Evolutionary conservation across 495 filamentous ascomycete genomes (phyloP), one percentile per base, ranked within the genome.

Genomic region (Penicillium antarcticum): DNA sequence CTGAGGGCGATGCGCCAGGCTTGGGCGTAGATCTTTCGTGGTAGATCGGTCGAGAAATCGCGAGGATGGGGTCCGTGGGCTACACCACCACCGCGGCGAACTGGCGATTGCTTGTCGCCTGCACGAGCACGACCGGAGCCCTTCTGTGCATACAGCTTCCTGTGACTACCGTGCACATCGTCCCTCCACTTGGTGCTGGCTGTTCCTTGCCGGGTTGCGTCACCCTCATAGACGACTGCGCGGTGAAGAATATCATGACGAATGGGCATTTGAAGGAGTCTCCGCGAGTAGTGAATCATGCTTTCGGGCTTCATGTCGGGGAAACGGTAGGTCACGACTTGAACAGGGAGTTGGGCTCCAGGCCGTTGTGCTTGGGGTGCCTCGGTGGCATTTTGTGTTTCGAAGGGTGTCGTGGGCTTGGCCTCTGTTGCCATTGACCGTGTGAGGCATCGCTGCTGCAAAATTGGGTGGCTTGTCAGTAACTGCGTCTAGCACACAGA

Each of bases 1-100:
- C 87, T 91, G 48, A 99, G 78, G 1, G 95, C 95, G 31, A 87
- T 97, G 62, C 95, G 83, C 91, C 91, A 97, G 10, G 95, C 95
- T 61, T 95, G 71, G 66, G 97, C 92, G 71, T 99, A 99, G 41
- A 96, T 84, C 78, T 97, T 96, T 57, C 78, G 78, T 42, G 87
- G 91, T 51, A 99, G 76, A 31, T 77, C 80, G 14, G 90, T 91
- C 45, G 82, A 81, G 70, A 97, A 97, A 69, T 97, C 91, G 53
- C 94, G 77, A 29, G 89, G 89, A 56, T 89, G 83, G 14, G 95
- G 95, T 12, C 95, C 95, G 65, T 86, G 85, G 2, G 86, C 76
- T 50, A 91, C 91, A 60, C 90, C 95, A 68, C 94, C 94, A 51
- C 94, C 94, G 40, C 75, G 76, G 10, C 90, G 74, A 69, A 96